Percentiles rank a stretch among this genome's conserved stretches.
Evolutionary conservation across 768 basidiomycete genomes (phyloP).

Genomic region (Lentinula raphanica): DNA sequence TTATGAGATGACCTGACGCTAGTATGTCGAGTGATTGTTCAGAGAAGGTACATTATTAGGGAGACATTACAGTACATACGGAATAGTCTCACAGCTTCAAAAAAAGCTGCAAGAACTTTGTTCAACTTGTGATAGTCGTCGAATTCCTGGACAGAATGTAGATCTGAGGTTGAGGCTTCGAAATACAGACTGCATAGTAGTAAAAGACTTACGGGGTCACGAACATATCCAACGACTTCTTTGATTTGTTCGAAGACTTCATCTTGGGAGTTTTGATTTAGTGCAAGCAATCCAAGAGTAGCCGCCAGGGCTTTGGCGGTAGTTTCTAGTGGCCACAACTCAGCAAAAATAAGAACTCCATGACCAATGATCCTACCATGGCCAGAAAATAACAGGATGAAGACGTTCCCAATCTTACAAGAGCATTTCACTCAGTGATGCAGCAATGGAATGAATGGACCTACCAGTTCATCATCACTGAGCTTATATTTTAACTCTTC

Average conservation of each 20-base stretch:
- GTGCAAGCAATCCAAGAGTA: conserved; percentile 39
- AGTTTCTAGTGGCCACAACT: conserved; percentile 29
- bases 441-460: conserved; percentile 9
- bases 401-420: conserved; percentile 57
- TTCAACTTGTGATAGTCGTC: conserved; percentile 36
- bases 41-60: background rate
- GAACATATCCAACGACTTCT: conserved; percentile 28
- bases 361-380: conserved; percentile 33
- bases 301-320: conserved; percentile 45
- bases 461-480: conserved; percentile 35
- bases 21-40: background rate
- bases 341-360: no score
- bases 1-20: conserved; percentile 37
- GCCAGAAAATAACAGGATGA: conserved; percentile 50
- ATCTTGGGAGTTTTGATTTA: conserved; percentile 42
- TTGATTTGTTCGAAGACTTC: conserved; percentile 41
- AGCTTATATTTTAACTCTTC: conserved; percentile 33
- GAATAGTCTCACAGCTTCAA: conserved; percentile 40
- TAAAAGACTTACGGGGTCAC: conserved; percentile 19
- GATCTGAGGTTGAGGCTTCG: conserved; percentile 8
- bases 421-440: no score
- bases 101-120: conserved; percentile 39
- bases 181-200: background rate
- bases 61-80: conserved; percentile 36
- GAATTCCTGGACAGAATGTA: conserved; percentile 19